Conservation (phyloP, 768 basidiomycete genomes). For the Daedaleopsis sinensis region DNA sequence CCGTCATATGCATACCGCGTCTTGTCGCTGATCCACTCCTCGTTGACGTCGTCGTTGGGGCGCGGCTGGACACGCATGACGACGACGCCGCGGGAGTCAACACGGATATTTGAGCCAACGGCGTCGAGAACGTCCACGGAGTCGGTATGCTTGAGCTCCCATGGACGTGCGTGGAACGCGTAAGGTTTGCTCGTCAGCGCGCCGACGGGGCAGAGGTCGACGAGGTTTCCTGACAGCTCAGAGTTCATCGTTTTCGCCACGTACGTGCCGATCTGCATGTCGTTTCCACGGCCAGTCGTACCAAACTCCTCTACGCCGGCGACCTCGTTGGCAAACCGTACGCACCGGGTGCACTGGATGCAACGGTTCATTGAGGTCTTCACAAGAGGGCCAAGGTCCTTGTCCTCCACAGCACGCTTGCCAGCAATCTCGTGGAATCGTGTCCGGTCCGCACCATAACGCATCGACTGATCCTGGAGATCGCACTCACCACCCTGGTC, state of each 20-base stretch:
- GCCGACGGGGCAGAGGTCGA: conserved; percentile 98
- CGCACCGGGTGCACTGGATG: conserved; percentile 99
- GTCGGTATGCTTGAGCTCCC: conserved; percentile 99
- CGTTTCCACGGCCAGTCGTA: conserved; percentile 96
- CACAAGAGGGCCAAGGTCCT: conserved; percentile 95
- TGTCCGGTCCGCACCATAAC: conserved; percentile 96
- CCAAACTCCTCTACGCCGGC: conserved; percentile 98
- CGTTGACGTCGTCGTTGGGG: conserved; percentile 97
- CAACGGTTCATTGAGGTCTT: conserved; percentile 99
- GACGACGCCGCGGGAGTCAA: conserved; percentile 93
- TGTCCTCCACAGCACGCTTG: conserved; percentile 98
- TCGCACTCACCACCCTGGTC: conserved; percentile 99
- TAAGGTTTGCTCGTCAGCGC: conserved; percentile 98
- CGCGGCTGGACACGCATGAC: conserved; percentile 98
- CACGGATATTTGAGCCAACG: conserved; percentile 92
- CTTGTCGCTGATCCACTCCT: conserved; percentile 99
- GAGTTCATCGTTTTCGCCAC: conserved; percentile 98
- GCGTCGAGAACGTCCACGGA: conserved; percentile 95
- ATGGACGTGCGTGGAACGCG: conserved; percentile 95
- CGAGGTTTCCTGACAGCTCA: conserved; percentile 94
- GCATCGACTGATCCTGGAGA: conserved; percentile 98
- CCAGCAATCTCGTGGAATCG: conserved; percentile 98
- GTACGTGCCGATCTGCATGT: conserved; percentile 98
- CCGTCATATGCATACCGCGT: conserved; percentile 97
- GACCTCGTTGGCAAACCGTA: conserved; percentile 98